Percentiles rank a stretch among this genome's conserved stretches.
phyloP scores from a whole-genome alignment of 208 protist genomes.

The Wallacemonas sp. region DNA sequence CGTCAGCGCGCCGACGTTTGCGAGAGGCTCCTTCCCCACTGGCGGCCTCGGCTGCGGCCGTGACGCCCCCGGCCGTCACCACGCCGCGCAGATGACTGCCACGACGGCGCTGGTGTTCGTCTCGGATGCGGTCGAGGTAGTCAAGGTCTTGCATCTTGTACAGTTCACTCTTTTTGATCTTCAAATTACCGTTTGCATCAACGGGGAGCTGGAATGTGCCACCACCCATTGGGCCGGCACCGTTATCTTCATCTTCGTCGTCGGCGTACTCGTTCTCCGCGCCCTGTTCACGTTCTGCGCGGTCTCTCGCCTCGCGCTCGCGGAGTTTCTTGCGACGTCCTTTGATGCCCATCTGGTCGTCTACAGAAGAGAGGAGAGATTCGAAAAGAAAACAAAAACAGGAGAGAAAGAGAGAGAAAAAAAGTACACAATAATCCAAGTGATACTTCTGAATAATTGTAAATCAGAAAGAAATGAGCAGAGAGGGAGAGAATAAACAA shows the following conservation, averaged over 20 bases:
- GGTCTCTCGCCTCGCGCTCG: constrained; percentile 41
- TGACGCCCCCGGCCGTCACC: neutral
- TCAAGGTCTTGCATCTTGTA: constrained; percentile 82
- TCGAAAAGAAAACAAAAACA: neutral
- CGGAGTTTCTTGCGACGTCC: constrained; percentile 72
- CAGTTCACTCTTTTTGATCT: constrained; percentile 85
- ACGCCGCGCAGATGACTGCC: constrained; percentile 31
- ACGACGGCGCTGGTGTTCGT: constrained; percentile 68
- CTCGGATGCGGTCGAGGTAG: constrained; percentile 74
- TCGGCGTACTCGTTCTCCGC: constrained; percentile 11
- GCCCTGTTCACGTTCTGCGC: neutral
- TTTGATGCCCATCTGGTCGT: constrained; percentile 75
- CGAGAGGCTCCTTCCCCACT: constrained; percentile 16
- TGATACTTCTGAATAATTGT: no score
- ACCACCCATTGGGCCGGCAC: constrained; percentile 26
- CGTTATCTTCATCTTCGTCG: constrained; percentile 14
- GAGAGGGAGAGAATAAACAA: no score
- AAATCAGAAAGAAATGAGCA: no score
- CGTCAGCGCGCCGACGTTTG: constrained; percentile 18
- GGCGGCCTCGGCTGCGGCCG: constrained; percentile 12
- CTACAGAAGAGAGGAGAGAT: neutral
- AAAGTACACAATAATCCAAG: no score
- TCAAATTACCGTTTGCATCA: constrained; percentile 44
- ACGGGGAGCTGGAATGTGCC: constrained; percentile 51
- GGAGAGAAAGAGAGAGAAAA: neutral